phyloP scores from a whole-genome alignment of 805 yeast genomes.

The Kodamaea leandrae region DNA sequence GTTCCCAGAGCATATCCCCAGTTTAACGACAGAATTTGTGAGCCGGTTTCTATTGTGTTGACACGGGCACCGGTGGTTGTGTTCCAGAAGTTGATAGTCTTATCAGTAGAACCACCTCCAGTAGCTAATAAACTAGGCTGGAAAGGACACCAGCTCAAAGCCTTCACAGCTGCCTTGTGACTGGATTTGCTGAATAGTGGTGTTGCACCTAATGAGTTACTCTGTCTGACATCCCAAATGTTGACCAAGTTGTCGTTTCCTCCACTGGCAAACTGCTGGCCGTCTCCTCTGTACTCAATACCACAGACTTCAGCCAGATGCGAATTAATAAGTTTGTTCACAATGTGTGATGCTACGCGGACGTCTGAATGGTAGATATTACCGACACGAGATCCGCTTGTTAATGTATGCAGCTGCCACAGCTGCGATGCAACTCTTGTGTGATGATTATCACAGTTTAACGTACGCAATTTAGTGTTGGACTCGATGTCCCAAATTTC shows the following conservation, averaged over 20 bases:
- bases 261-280: conserved; percentile 83
- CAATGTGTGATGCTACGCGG: conserved; percentile 73
- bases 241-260: conserved; percentile 93
- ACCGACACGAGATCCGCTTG: conserved; percentile 88
- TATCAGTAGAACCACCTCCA: conserved; percentile 94
- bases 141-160: conserved; percentile 92
- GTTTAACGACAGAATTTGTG: conserved; percentile 88
- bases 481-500: conserved; percentile 94
- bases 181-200: conserved; percentile 76
- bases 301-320: conserved; percentile 95
- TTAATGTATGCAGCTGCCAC: conserved; percentile 79
- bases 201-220: conserved; percentile 16
- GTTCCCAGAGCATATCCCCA: conserved; percentile 82
- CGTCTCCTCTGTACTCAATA: conserved; percentile 78
- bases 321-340: conserved; percentile 45
- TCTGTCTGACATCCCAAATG: conserved; percentile 81
- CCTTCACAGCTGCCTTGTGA: conserved; percentile 94
- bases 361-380: conserved; percentile 87
- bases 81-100: conserved; percentile 91
- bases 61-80: conserved; percentile 84
- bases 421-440: conserved; percentile 79
- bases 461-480: conserved; percentile 68
- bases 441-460: conserved; percentile 59
- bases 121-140: conserved; percentile 82
- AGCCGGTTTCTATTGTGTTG: conserved; percentile 84